These are phyloP conservation scores for Mycosphaerella arachidis DNA, from an alignment of 2,329 filamentous ascomycete species.

Conservation along the genomic window DNA sequence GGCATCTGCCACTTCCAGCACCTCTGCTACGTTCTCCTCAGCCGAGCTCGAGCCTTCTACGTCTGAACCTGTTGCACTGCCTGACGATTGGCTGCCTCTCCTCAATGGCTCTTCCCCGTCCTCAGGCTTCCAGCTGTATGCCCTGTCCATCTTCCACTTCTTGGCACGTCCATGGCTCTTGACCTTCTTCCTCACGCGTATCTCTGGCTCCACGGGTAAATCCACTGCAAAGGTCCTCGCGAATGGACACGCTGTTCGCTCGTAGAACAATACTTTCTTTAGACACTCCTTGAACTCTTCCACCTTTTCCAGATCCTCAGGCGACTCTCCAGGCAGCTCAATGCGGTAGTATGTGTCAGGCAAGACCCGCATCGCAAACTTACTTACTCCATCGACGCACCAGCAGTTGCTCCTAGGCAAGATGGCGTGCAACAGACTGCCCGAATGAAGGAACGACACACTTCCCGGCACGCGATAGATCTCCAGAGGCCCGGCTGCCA, in stretches of 20 bases:
- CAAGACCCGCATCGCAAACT: slow-evolving; percentile 81
- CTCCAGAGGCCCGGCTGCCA: slow-evolving; percentile 72
- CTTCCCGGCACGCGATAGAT: slow-evolving; percentile 84
- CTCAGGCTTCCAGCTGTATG: slow-evolving; percentile 44
- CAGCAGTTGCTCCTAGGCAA: slow-evolving; percentile 87
- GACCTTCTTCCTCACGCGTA: slow-evolving; percentile 59
- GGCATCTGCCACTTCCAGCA: slow-evolving; percentile 6
- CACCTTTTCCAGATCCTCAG: slow-evolving; percentile 61
- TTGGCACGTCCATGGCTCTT: slow-evolving; percentile 56
- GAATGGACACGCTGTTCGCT: slow-evolving; percentile 85
- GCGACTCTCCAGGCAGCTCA: slow-evolving; percentile 65
- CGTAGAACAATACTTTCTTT: slow-evolving; percentile 71
- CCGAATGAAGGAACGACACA: slow-evolving; percentile 83
- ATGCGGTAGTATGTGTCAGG: slow-evolving; percentile 86
- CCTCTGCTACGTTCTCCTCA: slow-evolving; percentile 13
- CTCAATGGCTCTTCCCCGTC: slow-evolving; percentile 27
- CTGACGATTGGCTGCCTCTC: slow-evolving; percentile 18
- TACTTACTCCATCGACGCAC: slow-evolving; percentile 80
- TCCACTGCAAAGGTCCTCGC: slow-evolving; percentile 69
- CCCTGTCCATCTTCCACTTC: slow-evolving; percentile 46
- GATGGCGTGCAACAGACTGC: slow-evolving; percentile 77
- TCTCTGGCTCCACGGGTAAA: slow-evolving; percentile 63
- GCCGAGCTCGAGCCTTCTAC: slow-evolving; percentile 21
- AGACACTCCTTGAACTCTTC: slow-evolving; percentile 66
- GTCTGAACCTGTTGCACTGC: slow-evolving; percentile 17